Evolutionary conservation across 805 yeast genomes (phyloP), one percentile per base, ranked within the genome.

Genomic region (Candida incommunis): DNA sequence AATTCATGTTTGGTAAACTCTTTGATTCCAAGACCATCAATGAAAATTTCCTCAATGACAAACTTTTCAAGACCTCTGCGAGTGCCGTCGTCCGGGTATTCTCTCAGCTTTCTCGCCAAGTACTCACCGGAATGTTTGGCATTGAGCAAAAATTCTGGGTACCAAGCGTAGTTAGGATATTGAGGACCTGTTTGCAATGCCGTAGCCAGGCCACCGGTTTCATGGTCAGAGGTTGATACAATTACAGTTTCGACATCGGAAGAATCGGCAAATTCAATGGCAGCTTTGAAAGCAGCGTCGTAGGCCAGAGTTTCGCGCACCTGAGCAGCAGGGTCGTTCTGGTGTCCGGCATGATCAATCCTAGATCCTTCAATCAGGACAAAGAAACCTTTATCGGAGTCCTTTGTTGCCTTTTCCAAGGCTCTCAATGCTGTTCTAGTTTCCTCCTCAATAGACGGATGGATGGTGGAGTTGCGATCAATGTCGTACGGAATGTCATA

Each of bases 271-370:
- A 76, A 86, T 37, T 82, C 76, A 44, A 75, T 63, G 2, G 80
- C 95, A 9, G 84, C 82, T 49, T 72, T 62, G 64, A 83, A 85
- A 2, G 95, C 87, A 48, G 75, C 76, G 60, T 84, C 94, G 61
- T 78, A 88, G 1, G 94, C 95, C 54, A 87, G 66, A 3, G 85
- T 90, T 63, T 88, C 96, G 56, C 87, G 72, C 3, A 84, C 95
- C 65, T 87, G 95, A 5, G 95, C 95, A 4, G 90, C 90, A 9
- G 96, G 90, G 60, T 88, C 96, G 58, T 88, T 87, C 54, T 74
- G 79, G 64, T 88, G 96, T 40, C 96, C 96, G 3, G 95, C 95
- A 59, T 87, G 96, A 64, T 88, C 96, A 55, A 88, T 87, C 61
- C 96, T 74, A 3, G 95, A 83, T 18, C 96, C 96, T 67, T 88